phyloP scores from a whole-genome alignment of 2,329 filamentous ascomycete species.

The Trichoderma sp. region DNA sequence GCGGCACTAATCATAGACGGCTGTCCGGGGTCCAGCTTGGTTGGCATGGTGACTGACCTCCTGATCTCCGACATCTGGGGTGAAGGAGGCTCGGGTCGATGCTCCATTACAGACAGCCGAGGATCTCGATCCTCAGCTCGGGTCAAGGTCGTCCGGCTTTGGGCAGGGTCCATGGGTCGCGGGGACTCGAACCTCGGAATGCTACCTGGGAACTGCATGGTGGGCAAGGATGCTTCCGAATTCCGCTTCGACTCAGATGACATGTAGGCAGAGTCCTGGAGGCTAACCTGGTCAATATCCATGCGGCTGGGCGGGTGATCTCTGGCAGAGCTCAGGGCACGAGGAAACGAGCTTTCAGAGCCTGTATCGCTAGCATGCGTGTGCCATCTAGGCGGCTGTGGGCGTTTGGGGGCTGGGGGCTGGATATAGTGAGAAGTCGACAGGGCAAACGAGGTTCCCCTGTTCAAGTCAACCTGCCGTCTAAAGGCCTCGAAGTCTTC shows the following conservation, averaged over 20 bases:
- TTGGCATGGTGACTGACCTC: constrained; percentile 56
- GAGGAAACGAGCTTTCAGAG: constrained; percentile 39
- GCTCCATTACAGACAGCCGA: constrained; percentile 56
- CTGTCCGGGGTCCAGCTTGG: constrained; percentile 48
- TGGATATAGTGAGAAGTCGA: constrained; percentile 42
- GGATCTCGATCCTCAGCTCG: constrained; percentile 54
- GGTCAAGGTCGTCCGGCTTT: constrained; percentile 38
- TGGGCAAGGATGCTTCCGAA: constrained; percentile 50
- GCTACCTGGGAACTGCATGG: constrained; percentile 41
- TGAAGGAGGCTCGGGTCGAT: constrained; percentile 45
- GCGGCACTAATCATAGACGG: constrained; percentile 56
- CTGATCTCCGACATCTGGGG: constrained; percentile 31
- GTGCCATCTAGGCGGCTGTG: constrained; percentile 49
- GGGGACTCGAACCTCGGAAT: constrained; percentile 48
- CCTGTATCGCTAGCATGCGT: constrained; percentile 50
- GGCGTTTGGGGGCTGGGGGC: constrained; percentile 41
- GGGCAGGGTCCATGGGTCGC: constrained; percentile 35
- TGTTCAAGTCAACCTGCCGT: constrained; percentile 68
- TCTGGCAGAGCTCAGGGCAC: constrained; percentile 30
- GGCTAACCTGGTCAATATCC: constrained; percentile 50
- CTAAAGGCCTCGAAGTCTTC: constrained; percentile 83
- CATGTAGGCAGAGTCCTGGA: constrained; percentile 57
- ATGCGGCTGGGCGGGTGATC: constrained; percentile 36
- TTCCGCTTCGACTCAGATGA: constrained; percentile 57
- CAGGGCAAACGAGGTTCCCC: constrained; percentile 49